Evolutionary conservation across 768 basidiomycete species (phyloP).

Genomic region (Tulasnella sp.): DNA sequence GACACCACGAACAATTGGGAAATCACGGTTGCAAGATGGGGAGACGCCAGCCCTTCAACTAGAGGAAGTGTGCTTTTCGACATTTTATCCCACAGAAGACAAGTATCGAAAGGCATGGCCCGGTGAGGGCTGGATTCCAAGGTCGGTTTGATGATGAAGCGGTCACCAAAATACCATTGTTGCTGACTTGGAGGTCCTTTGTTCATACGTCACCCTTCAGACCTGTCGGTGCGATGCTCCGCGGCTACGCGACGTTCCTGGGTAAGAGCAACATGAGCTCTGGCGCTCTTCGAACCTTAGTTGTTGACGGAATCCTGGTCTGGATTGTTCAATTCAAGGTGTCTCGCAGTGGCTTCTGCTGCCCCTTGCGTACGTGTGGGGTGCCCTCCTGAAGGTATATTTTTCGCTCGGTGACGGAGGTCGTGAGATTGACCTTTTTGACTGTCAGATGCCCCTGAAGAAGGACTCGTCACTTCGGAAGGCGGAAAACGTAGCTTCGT

Average conservation of each 20-base stretch:
- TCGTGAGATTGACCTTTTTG: neutral
- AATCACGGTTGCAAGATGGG: neutral
- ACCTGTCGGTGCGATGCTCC: conserved; percentile 38
- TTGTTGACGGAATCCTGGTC: neutral
- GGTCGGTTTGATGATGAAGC: conserved; percentile 35
- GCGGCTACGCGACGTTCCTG: conserved; percentile 47
- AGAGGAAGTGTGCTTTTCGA: conserved; percentile 57
- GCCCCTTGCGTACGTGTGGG: conserved; percentile 49
- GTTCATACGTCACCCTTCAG: neutral
- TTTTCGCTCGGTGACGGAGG: too few relatives aligned
- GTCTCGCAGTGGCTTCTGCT: conserved; percentile 25
- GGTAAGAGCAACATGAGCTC: conserved; percentile 34
- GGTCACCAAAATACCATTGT: neutral
- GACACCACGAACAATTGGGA: neutral
- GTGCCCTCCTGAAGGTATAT: conserved; percentile 40
- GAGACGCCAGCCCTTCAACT: conserved; percentile 43
- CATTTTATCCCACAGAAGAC: conserved; percentile 52
- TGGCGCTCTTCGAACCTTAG: neutral
- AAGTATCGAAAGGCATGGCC: conserved; percentile 25
- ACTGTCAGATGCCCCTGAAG: neutral
- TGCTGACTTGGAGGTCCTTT: neutral
- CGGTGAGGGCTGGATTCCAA: conserved; percentile 50
- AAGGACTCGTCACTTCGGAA: neutral
- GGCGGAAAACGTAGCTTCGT: conserved; percentile 8
- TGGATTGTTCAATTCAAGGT: neutral